Evolutionary conservation across 352 stramenopile genomes (phyloP).

Genomic region (Phytopythium vexans): DNA sequence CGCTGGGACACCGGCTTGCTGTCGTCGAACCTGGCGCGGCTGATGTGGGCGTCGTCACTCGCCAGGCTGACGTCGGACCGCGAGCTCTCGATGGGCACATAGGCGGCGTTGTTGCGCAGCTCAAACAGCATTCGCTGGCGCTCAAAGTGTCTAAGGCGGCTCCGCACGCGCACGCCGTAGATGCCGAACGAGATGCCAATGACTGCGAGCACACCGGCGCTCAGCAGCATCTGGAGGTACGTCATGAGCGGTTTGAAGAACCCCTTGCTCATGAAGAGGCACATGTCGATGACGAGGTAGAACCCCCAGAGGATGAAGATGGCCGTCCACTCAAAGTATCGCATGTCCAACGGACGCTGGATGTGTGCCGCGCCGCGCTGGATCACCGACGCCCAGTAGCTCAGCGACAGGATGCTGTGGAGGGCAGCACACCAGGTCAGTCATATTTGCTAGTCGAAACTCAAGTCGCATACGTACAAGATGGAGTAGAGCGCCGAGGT

Average conservation of each 20-base stretch:
- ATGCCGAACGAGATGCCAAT: constrained; percentile 18
- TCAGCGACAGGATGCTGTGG: constrained; percentile 45
- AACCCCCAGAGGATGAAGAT: constrained; percentile 38
- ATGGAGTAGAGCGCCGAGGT: constrained; percentile 34
- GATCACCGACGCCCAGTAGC: constrained; percentile 57
- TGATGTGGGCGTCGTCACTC: not conserved
- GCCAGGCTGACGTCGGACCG: not conserved
- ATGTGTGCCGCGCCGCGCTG: constrained; percentile 30
- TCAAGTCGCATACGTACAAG: constrained; percentile 15
- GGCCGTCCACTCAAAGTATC: constrained; percentile 19
- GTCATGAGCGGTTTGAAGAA: constrained; percentile 29
- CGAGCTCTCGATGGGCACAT: not conserved
- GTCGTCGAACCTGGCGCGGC: not conserved
- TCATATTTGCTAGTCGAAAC: not conserved
- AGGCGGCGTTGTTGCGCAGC: constrained; percentile 2
- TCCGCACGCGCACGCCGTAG: constrained; percentile 21
- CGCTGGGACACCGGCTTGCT: not conserved
- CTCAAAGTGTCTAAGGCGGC: constrained; percentile 2
- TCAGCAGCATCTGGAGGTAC: constrained; percentile 26
- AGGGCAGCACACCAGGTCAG: constrained; percentile 4
- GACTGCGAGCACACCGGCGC: constrained; percentile 12
- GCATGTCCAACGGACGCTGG: constrained; percentile 17
- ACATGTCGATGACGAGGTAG: constrained; percentile 31
- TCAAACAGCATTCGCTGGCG: constrained; percentile 3
- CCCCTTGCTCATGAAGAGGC: constrained; percentile 28